Evolutionary conservation across 805 yeast genomes (phyloP).

Genomic region (Scheffersomyces lignosus): DNA sequence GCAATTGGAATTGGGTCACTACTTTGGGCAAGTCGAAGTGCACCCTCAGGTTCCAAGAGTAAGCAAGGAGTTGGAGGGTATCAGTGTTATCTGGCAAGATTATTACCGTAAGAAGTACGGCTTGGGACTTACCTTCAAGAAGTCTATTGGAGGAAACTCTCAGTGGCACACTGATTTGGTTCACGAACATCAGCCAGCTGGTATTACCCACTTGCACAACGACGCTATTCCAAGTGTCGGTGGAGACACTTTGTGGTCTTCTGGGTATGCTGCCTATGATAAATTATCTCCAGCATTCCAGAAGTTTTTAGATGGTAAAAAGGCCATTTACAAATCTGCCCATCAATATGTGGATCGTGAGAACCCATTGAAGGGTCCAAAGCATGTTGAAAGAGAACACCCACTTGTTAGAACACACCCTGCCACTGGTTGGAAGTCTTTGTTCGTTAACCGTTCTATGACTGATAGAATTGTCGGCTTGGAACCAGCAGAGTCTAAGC

Average conservation of each 20-base stretch:
- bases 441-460: conserved; percentile 30
- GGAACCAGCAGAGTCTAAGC: conserved; percentile 23
- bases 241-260: conserved; percentile 58
- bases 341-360: conserved; percentile 38
- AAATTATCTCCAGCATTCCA: conserved; percentile 53
- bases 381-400: conserved; percentile 28
- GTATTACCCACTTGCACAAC: conserved; percentile 37
- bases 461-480: conserved; percentile 31
- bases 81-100: conserved; percentile 33
- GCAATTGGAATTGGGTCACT: conserved; percentile 30
- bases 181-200: conserved; percentile 38
- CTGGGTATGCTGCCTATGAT: conserved; percentile 61
- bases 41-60: conserved; percentile 19
- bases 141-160: conserved; percentile 23
- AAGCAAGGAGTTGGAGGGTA: conserved; percentile 17
- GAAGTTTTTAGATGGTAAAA: conserved; percentile 52
- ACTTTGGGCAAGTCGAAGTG: conserved; percentile 30
- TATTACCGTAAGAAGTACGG: conserved; percentile 26
- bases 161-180: conserved; percentile 40
- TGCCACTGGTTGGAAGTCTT: conserved; percentile 34
- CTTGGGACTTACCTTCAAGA: conserved; percentile 28
- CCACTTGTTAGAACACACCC: conserved; percentile 34
- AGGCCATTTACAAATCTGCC: conserved; percentile 44
- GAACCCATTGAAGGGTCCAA: conserved; percentile 32
- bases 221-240: conserved; percentile 42